A percentile compares a stretch with the other conserved stretches of the same genome.
Conservation (phyloP, 2,329 filamentous ascomycete genomes). For the Penicillium psychrosexuale region DNA sequence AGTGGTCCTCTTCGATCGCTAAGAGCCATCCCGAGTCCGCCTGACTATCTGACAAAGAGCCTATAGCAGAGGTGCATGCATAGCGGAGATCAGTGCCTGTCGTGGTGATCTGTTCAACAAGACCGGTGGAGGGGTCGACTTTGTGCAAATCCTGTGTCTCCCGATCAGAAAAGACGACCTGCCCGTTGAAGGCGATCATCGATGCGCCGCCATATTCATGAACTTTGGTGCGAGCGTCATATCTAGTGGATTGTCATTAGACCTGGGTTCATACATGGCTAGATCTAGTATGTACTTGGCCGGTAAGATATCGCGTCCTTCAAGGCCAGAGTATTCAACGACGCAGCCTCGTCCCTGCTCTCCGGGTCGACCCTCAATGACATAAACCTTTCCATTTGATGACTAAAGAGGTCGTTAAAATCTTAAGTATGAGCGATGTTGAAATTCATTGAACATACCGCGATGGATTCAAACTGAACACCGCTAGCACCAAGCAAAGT, state of each 20-base stretch:
- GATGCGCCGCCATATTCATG: constrained; percentile 54
- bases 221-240: constrained; percentile 44
- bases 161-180: constrained; percentile 49
- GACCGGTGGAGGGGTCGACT: constrained; percentile 38
- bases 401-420: background rate
- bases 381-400: constrained; percentile 25
- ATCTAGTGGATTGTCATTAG: constrained; percentile 27
- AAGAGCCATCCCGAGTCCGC: constrained; percentile 44
- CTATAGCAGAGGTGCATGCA: constrained; percentile 41
- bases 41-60: constrained; percentile 18
- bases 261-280: constrained; percentile 24
- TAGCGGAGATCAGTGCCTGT: constrained; percentile 1
- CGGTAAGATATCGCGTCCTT: constrained; percentile 20
- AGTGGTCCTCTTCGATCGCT: constrained; percentile 51
- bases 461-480: constrained; percentile 12
- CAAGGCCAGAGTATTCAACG: constrained; percentile 32
- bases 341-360: constrained; percentile 44
- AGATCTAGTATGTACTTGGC: constrained; percentile 30
- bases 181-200: constrained; percentile 39
- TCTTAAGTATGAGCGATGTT: too few species aligned
- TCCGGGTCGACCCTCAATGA: constrained; percentile 31
- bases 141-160: constrained; percentile 43
- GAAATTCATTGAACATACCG: constrained; percentile 10
- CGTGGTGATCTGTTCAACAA: constrained; percentile 32
- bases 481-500: constrained; percentile 19